A percentile compares a stretch with the other conserved stretches of the same genome.
Evolutionary conservation across 192 early-diverging fungal species (phyloP).

Genomic region (Coemansia sp.): DNA sequence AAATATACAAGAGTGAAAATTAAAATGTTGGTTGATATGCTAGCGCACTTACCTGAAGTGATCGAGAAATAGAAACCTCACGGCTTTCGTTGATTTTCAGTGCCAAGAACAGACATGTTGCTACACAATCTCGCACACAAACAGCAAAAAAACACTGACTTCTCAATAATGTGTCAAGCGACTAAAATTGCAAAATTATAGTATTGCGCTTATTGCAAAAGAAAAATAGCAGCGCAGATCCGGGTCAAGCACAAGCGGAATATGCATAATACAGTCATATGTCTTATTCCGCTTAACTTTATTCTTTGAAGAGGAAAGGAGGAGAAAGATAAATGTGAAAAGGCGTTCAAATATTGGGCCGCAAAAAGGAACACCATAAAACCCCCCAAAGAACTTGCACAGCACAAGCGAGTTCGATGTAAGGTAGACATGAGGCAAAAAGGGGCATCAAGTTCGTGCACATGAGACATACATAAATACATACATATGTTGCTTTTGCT

Average conservation of each 20-base stretch:
- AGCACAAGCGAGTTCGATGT: not conserved
- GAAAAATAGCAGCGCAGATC: not conserved
- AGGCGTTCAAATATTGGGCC: not conserved
- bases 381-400: not conserved
- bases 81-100: slow-evolving; percentile 55
- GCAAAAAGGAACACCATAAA: not conserved
- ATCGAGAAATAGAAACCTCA: slow-evolving; percentile 46
- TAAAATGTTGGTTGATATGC: not conserved
- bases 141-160: slow-evolving; percentile 13
- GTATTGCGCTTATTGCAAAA: too few relatives aligned
- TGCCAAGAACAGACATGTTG: slow-evolving; percentile 41
- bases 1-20: not conserved
- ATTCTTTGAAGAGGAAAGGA: not conserved
- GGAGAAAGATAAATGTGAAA: not conserved
- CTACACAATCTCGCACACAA: slow-evolving; percentile 19
- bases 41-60: slow-evolving; percentile 44
- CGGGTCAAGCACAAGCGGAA: slow-evolving; percentile 1
- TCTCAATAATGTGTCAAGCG: too few relatives aligned
- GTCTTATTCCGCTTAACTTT: not conserved
- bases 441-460: not conserved
- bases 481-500: not conserved
- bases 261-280: not conserved
- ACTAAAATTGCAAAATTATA: too few relatives aligned
- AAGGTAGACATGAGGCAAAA: not conserved
- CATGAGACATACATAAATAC: not conserved